Evolutionary conservation across 2,329 filamentous ascomycete genomes (phyloP), one percentile per base, ranked within the genome.

Genomic region (Phaeosphaeria sp.): DNA sequence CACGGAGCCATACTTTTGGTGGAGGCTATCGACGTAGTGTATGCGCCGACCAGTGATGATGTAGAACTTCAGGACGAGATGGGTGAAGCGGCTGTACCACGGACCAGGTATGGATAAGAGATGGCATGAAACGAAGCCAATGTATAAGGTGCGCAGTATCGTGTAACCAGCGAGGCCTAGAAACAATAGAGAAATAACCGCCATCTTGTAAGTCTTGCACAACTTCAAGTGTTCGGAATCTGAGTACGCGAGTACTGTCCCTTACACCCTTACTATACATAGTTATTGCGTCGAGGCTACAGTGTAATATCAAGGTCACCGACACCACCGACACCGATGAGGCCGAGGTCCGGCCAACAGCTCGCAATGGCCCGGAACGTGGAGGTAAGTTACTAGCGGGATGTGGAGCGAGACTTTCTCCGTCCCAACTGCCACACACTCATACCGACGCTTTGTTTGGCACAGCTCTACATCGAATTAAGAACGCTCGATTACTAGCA

Each of bases 1-100:
- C 22, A 72, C 62, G 47, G 65, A 58, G 10, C 69, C 68, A 36
- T 36, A 36, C 13, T 36, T 36, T 15, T 36, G 30, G 11, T 36
- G 30, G 30, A 36, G 30, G 13, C 30, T 13, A 15, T 36, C 30
- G 11, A 36, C 30, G 11, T 36, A 36, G 11, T 36, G 30, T 11
- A 36, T 36, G 30, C 30, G 30, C 9, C 30, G 30, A 13, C 30
- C 30, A 36, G 30, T 36, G 30, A 36, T 36, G 30, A 15, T 36
- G 11, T 36, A 15, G 13, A 36, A 36, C 13, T 36, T 36, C 9
- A 36, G 11, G 11, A 36, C 30, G 3, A 36, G 30, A 36, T 36
- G 30, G 5, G 30, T 36, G 30, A 36, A 36, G 30, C 30, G 30
- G 13, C 30, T 36, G 13, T 36, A 15, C 30, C 30, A 36, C 13